Conservation (phyloP, 1,284 basidiomycete species). For the Ganoderma sinense region DNA sequence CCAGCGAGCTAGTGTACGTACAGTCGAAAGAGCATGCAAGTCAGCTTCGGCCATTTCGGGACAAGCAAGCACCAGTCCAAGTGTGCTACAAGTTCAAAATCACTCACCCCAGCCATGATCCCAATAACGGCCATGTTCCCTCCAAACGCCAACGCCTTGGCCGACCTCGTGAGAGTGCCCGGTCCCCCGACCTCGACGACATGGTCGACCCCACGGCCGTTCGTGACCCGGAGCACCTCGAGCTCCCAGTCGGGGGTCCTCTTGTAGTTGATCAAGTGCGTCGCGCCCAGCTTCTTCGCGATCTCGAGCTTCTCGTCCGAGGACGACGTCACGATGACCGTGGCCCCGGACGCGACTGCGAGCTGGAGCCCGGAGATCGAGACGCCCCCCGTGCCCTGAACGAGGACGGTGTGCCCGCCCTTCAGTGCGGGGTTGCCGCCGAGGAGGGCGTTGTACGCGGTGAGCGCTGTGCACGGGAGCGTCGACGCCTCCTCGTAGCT, state of each 20-base stretch:
- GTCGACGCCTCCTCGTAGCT: conserved; percentile 45
- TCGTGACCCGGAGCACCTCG: conserved; percentile 41
- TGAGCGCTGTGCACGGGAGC: conserved; percentile 43
- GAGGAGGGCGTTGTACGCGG: conserved; percentile 48
- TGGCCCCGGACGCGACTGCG: conserved; percentile 48
- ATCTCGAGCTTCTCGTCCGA: conserved; percentile 49
- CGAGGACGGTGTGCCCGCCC: conserved; percentile 42
- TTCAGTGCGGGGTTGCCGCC: conserved; percentile 42
- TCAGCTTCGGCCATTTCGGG: not conserved
- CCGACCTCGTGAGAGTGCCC: conserved; percentile 47
- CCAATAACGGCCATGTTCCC: conserved; percentile 51
- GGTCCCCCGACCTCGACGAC: conserved; percentile 53
- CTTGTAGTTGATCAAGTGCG: conserved; percentile 49
- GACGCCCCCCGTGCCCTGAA: conserved; percentile 52
- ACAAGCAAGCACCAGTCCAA: not conserved
- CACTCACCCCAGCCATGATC: conserved; percentile 41
- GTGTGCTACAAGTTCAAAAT: no score
- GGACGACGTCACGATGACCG: conserved; percentile 52
- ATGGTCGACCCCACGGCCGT: conserved; percentile 50
- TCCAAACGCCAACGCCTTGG: conserved; percentile 43
- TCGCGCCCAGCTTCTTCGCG: conserved; percentile 43
- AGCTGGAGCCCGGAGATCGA: conserved; percentile 46
- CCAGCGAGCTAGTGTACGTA: not conserved
- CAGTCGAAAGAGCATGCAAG: not conserved
- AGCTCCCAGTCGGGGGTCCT: conserved; percentile 50